Evolutionary conservation across 768 basidiomycete species (phyloP).

Genomic region (Lactarius pseudohatsudake): DNA sequence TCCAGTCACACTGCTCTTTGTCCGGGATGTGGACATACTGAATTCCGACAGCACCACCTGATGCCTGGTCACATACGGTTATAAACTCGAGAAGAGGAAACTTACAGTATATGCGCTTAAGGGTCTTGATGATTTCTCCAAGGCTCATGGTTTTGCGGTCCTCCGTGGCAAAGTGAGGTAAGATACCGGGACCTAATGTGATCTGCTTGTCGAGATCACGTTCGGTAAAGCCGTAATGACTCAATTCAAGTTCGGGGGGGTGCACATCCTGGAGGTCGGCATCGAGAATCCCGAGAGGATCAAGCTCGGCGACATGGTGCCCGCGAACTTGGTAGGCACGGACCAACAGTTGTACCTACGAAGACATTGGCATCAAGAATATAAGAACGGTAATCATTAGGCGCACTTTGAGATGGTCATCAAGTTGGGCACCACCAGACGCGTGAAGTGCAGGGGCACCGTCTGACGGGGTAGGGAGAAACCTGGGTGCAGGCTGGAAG

Average conservation of each 20-base stretch:
- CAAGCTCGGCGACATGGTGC: slow-evolving; percentile 93
- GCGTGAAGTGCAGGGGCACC: slow-evolving; percentile 78
- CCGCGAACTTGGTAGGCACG: slow-evolving; percentile 99
- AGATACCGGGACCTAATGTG: slow-evolving; percentile 90
- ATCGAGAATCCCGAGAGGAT: slow-evolving; percentile 91
- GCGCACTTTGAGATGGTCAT: slow-evolving; percentile 90
- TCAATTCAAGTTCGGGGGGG: slow-evolving; percentile 90
- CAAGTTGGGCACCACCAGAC: slow-evolving; percentile 70
- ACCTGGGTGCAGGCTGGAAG: slow-evolving; percentile 78
- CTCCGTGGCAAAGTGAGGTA: slow-evolving; percentile 90
- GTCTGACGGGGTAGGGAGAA: slow-evolving; percentile 69
- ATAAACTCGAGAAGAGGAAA: slow-evolving; percentile 19
- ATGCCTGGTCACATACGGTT: not conserved
- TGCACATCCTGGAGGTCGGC: slow-evolving; percentile 76
- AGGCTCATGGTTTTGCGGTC: slow-evolving; percentile 87
- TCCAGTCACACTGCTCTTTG: slow-evolving; percentile 99
- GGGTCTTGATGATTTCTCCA: slow-evolving; percentile 85
- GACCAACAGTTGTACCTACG: slow-evolving; percentile 92
- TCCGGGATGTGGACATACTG: slow-evolving; percentile 97
- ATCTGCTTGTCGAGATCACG: slow-evolving; percentile 94
- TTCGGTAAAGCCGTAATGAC: slow-evolving; percentile 93
- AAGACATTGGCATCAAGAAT: slow-evolving; percentile 8
- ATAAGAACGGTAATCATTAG: not conserved
- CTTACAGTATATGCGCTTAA: slow-evolving; percentile 94
- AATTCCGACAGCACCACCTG: slow-evolving; percentile 84